These are phyloP conservation scores for Cubamyces lactineus DNA, from an alignment of 768 basidiomycete species.

Conservation along the genomic window DNA sequence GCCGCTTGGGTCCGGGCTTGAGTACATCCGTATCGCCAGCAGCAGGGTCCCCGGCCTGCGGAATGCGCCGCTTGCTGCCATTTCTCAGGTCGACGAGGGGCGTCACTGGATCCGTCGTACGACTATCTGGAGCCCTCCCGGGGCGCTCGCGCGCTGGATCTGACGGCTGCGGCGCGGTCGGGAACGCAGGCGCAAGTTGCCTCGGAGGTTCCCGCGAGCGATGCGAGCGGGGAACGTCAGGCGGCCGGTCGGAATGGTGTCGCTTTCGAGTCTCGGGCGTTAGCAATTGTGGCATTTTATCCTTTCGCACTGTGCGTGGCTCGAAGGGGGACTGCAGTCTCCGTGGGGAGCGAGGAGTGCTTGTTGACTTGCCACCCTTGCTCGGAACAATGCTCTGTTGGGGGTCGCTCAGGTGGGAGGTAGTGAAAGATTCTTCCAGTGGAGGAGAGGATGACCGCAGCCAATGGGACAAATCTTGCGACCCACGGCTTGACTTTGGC, in stretches of 20 bases:
- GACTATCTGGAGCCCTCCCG: neutral
- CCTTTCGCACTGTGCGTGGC: neutral
- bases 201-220: neutral
- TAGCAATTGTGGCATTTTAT: constrained; percentile 6
- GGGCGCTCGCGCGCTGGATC: neutral
- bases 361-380: neutral
- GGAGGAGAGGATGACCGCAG: constrained; percentile 18
- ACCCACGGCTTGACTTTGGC: constrained; percentile 12
- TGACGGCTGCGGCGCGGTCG: neutral
- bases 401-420: neutral
- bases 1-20: constrained; percentile 2
- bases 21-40: neutral
- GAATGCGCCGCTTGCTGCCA: constrained; percentile 1
- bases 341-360: neutral
- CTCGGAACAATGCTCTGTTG: neutral
- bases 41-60: neutral
- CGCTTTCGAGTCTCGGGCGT: constrained; percentile 10
- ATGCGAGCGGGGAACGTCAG: neutral
- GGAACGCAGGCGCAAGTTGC: neutral
- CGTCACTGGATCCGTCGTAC: neutral
- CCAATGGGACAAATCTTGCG: constrained; percentile 20
- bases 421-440: neutral
- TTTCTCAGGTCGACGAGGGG: constrained; percentile 7
- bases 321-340: neutral
- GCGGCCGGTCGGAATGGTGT: neutral